Evolutionary conservation across 768 basidiomycete species (phyloP).

Genomic region (Agaricus subrufescens): DNA sequence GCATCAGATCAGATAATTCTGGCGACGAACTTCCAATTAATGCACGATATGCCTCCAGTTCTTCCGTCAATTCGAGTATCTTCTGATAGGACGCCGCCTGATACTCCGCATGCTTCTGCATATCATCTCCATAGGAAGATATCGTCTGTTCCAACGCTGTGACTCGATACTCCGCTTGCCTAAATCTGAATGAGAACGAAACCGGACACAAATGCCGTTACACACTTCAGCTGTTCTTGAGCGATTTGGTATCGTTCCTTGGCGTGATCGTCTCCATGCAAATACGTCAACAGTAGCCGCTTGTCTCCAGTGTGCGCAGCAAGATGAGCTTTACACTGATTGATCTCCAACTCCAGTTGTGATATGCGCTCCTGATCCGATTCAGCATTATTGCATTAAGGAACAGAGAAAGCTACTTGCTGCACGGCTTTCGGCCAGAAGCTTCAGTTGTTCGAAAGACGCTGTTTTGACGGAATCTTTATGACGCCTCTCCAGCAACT

Average conservation of each 20-base stretch:
- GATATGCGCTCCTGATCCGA: constrained; percentile 61
- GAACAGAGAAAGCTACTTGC: constrained; percentile 25
- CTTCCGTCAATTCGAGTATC: constrained; percentile 37
- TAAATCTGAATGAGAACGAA: constrained; percentile 22
- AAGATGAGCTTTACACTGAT: constrained; percentile 68
- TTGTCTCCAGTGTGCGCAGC: constrained; percentile 69
- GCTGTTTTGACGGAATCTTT: constrained; percentile 55
- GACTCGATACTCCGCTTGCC: constrained; percentile 48
- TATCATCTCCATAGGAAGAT: constrained; percentile 40
- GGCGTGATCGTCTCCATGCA: constrained; percentile 46
- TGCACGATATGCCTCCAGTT: constrained; percentile 58
- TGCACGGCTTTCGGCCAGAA: constrained; percentile 57
- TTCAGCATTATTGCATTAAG: constrained; percentile 1
- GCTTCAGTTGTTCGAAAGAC: constrained; percentile 60
- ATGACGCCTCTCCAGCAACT: constrained; percentile 63
- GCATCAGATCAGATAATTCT: constrained; percentile 47
- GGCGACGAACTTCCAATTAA: constrained; percentile 53
- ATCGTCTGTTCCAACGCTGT: constrained; percentile 51
- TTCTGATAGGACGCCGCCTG: constrained; percentile 49
- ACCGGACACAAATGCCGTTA: neutral
- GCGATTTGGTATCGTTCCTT: constrained; percentile 47
- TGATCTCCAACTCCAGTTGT: constrained; percentile 67
- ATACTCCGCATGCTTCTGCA: constrained; percentile 40
- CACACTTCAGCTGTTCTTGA: constrained; percentile 54
- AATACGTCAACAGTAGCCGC: constrained; percentile 69